A percentile compares a stretch with the other conserved stretches of the same genome.
phyloP scores from a whole-genome alignment of 2,329 filamentous ascomycete genomes.

The Diplodia scrobiculata region DNA sequence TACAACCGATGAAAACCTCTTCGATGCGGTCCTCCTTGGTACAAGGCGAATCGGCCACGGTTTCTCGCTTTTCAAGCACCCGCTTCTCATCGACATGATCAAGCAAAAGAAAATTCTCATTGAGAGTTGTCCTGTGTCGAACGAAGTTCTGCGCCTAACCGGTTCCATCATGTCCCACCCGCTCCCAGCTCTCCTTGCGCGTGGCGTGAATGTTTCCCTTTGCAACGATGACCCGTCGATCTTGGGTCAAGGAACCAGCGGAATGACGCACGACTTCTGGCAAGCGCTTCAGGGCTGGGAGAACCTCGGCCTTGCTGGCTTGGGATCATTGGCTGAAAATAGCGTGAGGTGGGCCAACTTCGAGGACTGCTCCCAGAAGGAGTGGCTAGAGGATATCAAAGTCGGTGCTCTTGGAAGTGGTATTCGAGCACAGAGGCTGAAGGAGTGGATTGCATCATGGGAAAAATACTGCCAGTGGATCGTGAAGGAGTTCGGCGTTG shows the following conservation, averaged over 20 bases:
- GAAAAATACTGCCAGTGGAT: slow-evolving; percentile 92
- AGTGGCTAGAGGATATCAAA: slow-evolving; percentile 73
- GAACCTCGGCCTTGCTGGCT: slow-evolving; percentile 81
- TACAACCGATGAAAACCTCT: slow-evolving; percentile 78
- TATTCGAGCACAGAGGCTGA: slow-evolving; percentile 69
- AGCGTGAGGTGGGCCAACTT: slow-evolving; percentile 88
- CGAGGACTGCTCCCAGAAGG: slow-evolving; percentile 71
- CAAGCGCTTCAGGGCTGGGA: slow-evolving; percentile 89
- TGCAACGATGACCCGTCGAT: slow-evolving; percentile 92
- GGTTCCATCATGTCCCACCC: slow-evolving; percentile 76
- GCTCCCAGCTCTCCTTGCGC: slow-evolving; percentile 78
- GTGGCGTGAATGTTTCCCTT: slow-evolving; percentile 79
- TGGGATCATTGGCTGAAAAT: slow-evolving; percentile 88
- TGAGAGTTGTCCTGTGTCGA: slow-evolving; percentile 88
- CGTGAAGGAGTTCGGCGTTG: slow-evolving; percentile 69
- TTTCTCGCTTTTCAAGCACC: slow-evolving; percentile 88
- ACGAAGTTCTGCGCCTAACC: slow-evolving; percentile 81
- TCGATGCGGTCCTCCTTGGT: slow-evolving; percentile 83
- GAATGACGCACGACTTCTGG: slow-evolving; percentile 93
- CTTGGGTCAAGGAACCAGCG: slow-evolving; percentile 76
- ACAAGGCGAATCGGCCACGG: slow-evolving; percentile 88
- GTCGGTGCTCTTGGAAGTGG: slow-evolving; percentile 72
- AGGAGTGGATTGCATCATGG: slow-evolving; percentile 79
- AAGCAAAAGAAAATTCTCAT: slow-evolving; percentile 85
- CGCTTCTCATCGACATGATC: slow-evolving; percentile 82